phyloP scores from a whole-genome alignment of 2,329 filamentous ascomycete genomes.

The Graphiopsis chlorocephala region DNA sequence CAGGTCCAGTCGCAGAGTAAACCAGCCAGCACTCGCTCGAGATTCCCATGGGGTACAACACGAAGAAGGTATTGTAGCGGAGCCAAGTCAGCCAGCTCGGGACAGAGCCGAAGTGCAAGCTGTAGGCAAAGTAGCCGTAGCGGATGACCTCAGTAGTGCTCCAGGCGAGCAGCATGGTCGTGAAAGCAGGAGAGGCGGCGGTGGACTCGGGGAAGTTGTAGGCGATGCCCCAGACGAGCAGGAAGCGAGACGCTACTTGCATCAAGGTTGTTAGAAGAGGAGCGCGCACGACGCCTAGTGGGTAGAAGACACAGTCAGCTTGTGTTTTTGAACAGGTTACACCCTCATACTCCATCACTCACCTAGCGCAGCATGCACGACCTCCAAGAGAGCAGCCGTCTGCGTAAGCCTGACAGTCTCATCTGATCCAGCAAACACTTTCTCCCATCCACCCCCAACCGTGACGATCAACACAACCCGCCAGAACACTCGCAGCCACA shows the following conservation, averaged over 20 bases:
- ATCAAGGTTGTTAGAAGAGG: constrained; percentile 81
- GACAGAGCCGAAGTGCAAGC: constrained; percentile 55
- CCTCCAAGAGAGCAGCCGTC: constrained; percentile 77
- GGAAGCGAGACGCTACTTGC: constrained; percentile 83
- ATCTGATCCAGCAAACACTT: constrained; percentile 62
- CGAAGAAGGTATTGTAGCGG: constrained; percentile 85
- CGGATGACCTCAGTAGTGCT: constrained; percentile 86
- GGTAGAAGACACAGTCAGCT: not conserved
- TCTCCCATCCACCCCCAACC: constrained; percentile 41
- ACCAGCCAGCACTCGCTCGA: constrained; percentile 81
- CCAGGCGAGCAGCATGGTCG: constrained; percentile 83
- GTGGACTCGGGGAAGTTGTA: constrained; percentile 68
- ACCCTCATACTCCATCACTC: constrained; percentile 29
- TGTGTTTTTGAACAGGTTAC: not conserved
- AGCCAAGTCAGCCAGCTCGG: constrained; percentile 72
- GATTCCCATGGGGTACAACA: constrained; percentile 91
- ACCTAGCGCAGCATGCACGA: constrained; percentile 78
- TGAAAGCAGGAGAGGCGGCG: constrained; percentile 58
- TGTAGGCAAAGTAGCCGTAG: constrained; percentile 85
- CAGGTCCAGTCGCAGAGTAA: constrained; percentile 62
- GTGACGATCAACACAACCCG: constrained; percentile 59
- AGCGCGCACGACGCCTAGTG: constrained; percentile 74
- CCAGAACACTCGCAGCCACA: constrained; percentile 76
- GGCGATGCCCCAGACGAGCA: constrained; percentile 85
- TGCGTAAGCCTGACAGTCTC: constrained; percentile 76